A percentile compares a stretch with the other conserved stretches of the same genome.
phyloP scores from a whole-genome alignment of 2,329 filamentous ascomycete genomes.

The Calcarisporium arbuscula region DNA sequence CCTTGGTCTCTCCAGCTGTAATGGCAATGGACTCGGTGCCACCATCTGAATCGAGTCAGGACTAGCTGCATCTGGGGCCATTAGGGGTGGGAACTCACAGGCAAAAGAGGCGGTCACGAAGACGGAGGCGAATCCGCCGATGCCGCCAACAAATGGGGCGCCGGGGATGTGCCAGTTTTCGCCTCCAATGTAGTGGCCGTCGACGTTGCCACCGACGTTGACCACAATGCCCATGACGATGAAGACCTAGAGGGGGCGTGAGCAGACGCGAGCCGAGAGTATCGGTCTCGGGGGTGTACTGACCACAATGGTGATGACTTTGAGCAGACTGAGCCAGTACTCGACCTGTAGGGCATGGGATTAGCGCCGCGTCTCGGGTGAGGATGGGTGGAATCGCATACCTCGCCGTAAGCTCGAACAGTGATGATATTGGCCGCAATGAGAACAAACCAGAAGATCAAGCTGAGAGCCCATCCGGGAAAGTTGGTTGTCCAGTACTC shows the following conservation, averaged over 20 bases:
- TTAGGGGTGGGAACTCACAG: slow-evolving; percentile 29
- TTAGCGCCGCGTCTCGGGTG: neutral
- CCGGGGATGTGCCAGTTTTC: slow-evolving; percentile 52
- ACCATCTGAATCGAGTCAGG: slow-evolving; percentile 21
- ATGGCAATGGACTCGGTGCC: slow-evolving; percentile 61
- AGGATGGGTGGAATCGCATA: slow-evolving; percentile 7
- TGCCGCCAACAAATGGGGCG: slow-evolving; percentile 58
- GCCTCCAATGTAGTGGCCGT: slow-evolving; percentile 50
- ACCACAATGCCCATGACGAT: slow-evolving; percentile 55
- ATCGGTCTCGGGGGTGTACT: slow-evolving; percentile 4
- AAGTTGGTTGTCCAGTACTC: slow-evolving; percentile 58
- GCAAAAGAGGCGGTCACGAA: slow-evolving; percentile 52
- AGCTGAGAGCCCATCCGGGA: slow-evolving; percentile 55
- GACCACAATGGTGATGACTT: slow-evolving; percentile 44
- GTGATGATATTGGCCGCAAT: slow-evolving; percentile 34
- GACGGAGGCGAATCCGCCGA: slow-evolving; percentile 57
- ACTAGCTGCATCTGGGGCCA: neutral
- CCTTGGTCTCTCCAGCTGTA: slow-evolving; percentile 59
- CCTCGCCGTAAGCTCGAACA: slow-evolving; percentile 28
- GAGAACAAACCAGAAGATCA: slow-evolving; percentile 54
- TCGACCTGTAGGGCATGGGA: slow-evolving; percentile 40
- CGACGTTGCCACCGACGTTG: slow-evolving; percentile 45
- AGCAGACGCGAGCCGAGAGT: neutral
- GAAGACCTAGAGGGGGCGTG: slow-evolving; percentile 34
- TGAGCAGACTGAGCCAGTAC: slow-evolving; percentile 51